Evolutionary conservation across 1,284 basidiomycete genomes (phyloP), one percentile per base, ranked within the genome.

Genomic region (Microbotryum scabiosae): DNA sequence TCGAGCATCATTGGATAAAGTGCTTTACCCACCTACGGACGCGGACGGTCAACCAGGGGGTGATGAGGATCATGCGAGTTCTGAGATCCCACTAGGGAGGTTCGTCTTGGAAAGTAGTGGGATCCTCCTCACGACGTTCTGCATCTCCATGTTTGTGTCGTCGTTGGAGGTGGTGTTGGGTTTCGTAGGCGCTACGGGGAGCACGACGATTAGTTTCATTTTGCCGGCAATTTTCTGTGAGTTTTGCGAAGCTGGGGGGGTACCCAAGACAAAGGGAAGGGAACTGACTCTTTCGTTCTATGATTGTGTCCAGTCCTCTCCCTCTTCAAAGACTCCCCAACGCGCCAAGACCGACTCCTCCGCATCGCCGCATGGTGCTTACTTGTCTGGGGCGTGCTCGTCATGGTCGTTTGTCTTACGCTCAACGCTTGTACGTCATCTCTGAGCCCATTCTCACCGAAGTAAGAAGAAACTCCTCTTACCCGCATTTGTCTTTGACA

Each of bases 141-240:
- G 80, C 5, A 84, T 92, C 62, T 90, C 91, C 3, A 88, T 87
- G 75, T 80, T 88, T 65, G 84, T 96, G 16, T 84, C 90, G 73
- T 82, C 91, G 74, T 76, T 96, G 63, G 84, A 87, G 43, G 53
- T 63, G 0, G 91, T 97, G 14, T 79, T 97, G 32, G 90, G 92
- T 5, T 96, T 98, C 73, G 96, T 99, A 28, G 96, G 96, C 8
- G 87, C 91, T 12, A 96, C 94, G 0, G 96, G 96, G 20, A 93
- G 89, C 21, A 97, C 94, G 18, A 97, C 79, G 43, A 93, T 99
- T 68, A 93, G 90, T 10, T 98, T 98, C 76, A 97, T 98, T 72
- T 81, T 98, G 5, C 94, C 96, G 0, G 91, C 92, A 3, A 69
- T 56, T 73, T 89, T 62, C 84, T 90, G 70, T 87, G 84, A 74